Evolutionary conservation across 257 asterid species (phyloP).

Genomic region (Perilla frutescens): DNA sequence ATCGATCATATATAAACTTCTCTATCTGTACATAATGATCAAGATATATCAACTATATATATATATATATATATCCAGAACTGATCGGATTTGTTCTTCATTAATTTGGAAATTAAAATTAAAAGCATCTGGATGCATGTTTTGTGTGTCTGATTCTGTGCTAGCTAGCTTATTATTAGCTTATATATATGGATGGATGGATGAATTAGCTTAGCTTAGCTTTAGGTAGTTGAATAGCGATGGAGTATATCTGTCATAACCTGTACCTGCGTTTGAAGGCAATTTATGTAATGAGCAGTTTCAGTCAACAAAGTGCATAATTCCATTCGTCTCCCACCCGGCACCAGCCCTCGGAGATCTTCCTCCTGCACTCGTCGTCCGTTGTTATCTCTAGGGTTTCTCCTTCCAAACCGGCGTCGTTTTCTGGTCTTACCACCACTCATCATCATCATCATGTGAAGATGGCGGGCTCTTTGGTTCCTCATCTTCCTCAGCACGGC

Average conservation of each 20-base stretch:
- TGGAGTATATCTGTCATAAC: slow-evolving; percentile 66
- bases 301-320: slow-evolving; percentile 60
- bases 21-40: slow-evolving; percentile 20
- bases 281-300: slow-evolving; percentile 75
- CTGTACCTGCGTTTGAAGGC: slow-evolving; percentile 74
- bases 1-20: not conserved
- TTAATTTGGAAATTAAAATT: too few relatives aligned
- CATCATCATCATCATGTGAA: not conserved
- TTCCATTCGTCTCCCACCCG: slow-evolving; percentile 72
- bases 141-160: too few relatives aligned
- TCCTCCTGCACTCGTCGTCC: slow-evolving; percentile 21
- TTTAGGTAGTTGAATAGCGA: slow-evolving; percentile 38
- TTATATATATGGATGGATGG: not conserved
- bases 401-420: not conserved
- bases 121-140: too few relatives aligned
- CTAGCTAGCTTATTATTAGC: not conserved
- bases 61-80: not conserved
- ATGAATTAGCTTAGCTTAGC: slow-evolving; percentile 20
- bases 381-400: slow-evolving; percentile 43
- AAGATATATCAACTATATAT: too few relatives aligned
- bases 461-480: not conserved
- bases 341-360: slow-evolving; percentile 58
- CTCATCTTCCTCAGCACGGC: slow-evolving; percentile 55
- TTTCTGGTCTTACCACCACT: not conserved
- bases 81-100: too few relatives aligned